Conservation (phyloP, 192 early-diverging fungal species). For the Entomortierella parvispora region DNA sequence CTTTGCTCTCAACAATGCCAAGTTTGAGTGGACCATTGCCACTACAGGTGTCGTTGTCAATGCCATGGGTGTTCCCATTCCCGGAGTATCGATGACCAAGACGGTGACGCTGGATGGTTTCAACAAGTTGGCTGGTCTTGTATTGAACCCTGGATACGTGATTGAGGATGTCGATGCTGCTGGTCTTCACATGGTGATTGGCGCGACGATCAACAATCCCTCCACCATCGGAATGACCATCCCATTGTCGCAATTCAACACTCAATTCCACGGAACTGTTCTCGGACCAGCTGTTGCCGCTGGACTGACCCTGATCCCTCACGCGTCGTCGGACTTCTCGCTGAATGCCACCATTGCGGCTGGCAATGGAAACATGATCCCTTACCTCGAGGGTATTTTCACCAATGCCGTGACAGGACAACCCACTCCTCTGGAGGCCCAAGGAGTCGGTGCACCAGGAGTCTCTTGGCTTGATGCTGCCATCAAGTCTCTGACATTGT, state of each 20-base stretch:
- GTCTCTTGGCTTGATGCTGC: constrained; percentile 26
- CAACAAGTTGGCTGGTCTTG: constrained; percentile 40
- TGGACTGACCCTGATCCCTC: constrained; percentile 11
- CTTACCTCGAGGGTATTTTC: constrained; percentile 17
- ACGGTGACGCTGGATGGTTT: constrained; percentile 57
- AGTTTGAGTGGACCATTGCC: constrained; percentile 59
- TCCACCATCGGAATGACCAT: constrained; percentile 52
- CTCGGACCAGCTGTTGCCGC: constrained; percentile 29
- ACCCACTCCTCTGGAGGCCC: constrained; percentile 7
- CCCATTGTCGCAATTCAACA: constrained; percentile 32
- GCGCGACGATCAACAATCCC: constrained; percentile 35
- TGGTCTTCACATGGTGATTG: constrained; percentile 39
- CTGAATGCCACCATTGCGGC: constrained; percentile 22
- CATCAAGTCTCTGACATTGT: constrained; percentile 17
- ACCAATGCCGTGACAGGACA: constrained; percentile 12
- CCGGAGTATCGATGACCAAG: constrained; percentile 55
- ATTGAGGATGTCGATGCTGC: constrained; percentile 30
- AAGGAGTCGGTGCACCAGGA: constrained; percentile 18
- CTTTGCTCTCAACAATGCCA: constrained; percentile 52
- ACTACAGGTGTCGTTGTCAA: constrained; percentile 46
- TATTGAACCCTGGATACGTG: constrained; percentile 11
- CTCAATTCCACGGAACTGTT: constrained; percentile 6
- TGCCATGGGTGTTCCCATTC: constrained; percentile 59
- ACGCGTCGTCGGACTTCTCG: constrained; percentile 7
- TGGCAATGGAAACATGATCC: neutral